Evolutionary conservation across 2,329 filamentous ascomycete genomes (phyloP), one percentile per base, ranked within the genome.

Genomic region (Pseudogymnoascus verrucosus): DNA sequence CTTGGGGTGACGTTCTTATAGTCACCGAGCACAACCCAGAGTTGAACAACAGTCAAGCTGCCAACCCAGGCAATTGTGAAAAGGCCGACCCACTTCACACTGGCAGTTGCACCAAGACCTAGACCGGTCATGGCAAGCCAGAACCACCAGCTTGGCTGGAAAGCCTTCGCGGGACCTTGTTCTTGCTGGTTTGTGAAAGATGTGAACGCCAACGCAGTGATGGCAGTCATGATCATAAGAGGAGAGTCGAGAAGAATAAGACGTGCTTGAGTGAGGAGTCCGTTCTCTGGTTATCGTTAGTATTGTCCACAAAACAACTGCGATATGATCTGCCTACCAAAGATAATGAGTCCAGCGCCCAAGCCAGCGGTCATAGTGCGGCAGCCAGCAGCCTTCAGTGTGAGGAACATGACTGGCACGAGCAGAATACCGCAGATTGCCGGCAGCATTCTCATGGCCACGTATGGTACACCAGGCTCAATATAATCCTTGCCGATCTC

Each of bases 51-150:
- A 39, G 95, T 99, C 78, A 99, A 84, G 76, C 83, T 86, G 67
- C 95, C 95, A 69, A 99, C 91, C 95, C 95, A 99, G 60, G 93
- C 95, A 76, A 97, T 97, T 67, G 95, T 99, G 81, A 99, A 98
- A 62, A 99, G 82, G 61, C 95, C 95, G 73, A 99, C 95, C 95
- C 95, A 99, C 80, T 99, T 99, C 72, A 98, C 93, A 78, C 93
- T 98, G 66, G 88, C 85, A 6, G 95, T 98, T 61, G 93, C 88
- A 67, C 95, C 95, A 61, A 99, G 82, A 39, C 89, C 90, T 47
- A 99, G 79, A 70, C 95, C 95, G 51, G 90, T 96, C 74, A 91
- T 86, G 64, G 84, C 82, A 63, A 99, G 84, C 93, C 95, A 99
- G 79, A 98, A 97, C 95, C 95, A 99, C 95, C 95, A 99, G 71